Evolutionary conservation across 2,329 filamentous ascomycete genomes (phyloP), one percentile per base, ranked within the genome.

Genomic region (Pseudogymnoascus sp.): DNA sequence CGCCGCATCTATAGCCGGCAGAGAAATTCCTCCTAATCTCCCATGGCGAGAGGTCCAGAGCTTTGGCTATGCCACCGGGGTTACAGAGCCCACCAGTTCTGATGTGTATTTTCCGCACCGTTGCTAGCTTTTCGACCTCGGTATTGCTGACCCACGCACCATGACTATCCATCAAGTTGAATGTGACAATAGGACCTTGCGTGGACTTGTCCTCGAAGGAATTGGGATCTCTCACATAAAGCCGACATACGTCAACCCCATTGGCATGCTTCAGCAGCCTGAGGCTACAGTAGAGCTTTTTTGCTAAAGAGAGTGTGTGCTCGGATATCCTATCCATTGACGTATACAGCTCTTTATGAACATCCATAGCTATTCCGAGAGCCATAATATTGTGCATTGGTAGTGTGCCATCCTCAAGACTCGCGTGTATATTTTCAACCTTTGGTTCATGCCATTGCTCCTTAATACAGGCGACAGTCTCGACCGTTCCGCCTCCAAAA

Each of bases 401-500:
- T 3, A 97, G 74, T 0, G 93, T 97, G 1, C 93, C 94, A 73
- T 99, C 93, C 74, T 99, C 93, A 2, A 97, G 79, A 37, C 85
- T 83, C 65, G 92, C 89, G 71, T 97, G 93, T 2, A 96, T 77
- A 31, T 83, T 83, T 23, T 82, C 77, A 5, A 81, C 78, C 72
- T 96, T 97, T 40, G 83, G 82, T 1, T 86, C 88, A 77, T 97
- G 91, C 90, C 92, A 97, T 67, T 87, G 82, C 70, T 91, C 86
- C 66, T 85, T 88, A n/a, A 85, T 72, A 65, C 86, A 88, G 1
- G 91, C 81, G 0, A 97, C 91, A 82, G 93, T 89, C 69, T 96
- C 92, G 0, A 97, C 93, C 0, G 93, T 97, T 3, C 94, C 94
- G 5, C 93, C 94, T 5, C 93, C 93, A 75, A 99, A 99, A 70